Conservation (phyloP, 2,329 filamentous ascomycete species). For the Bipolaris bicolor region DNA sequence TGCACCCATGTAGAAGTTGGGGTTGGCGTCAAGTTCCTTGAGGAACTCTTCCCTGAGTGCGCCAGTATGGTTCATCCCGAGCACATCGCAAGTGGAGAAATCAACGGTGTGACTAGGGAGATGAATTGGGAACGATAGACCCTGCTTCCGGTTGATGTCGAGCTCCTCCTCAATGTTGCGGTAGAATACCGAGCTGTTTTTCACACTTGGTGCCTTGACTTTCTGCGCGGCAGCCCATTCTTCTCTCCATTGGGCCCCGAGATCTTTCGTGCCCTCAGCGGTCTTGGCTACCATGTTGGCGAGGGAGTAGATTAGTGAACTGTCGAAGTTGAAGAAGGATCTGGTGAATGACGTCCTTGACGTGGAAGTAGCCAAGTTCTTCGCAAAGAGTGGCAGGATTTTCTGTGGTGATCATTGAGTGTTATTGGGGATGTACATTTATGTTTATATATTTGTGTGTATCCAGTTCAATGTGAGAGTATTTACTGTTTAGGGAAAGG, state of each 20-base stretch:
- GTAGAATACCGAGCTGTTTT: slow-evolving; percentile 10
- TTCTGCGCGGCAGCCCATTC: slow-evolving; percentile 4
- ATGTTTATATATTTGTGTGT: neutral
- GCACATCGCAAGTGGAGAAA: slow-evolving; percentile 67
- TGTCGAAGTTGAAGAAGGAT: neutral
- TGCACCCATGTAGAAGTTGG: slow-evolving; percentile 54
- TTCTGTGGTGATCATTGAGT: neutral
- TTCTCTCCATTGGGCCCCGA: neutral
- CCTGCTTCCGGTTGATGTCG: slow-evolving; percentile 3
- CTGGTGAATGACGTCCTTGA: neutral
- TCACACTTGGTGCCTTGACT: neutral
- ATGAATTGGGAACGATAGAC: neutral
- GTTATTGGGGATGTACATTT: neutral
- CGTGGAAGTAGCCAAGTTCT: neutral
- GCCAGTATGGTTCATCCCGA: slow-evolving; percentile 58
- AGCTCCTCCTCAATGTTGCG: slow-evolving; percentile 31
- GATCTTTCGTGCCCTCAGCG: neutral
- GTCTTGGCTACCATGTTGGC: neutral
- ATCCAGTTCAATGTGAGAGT: neutral
- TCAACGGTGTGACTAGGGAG: slow-evolving; percentile 43
- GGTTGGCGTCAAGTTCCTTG: slow-evolving; percentile 47
- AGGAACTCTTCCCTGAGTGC: slow-evolving; percentile 55
- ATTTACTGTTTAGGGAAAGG: neutral
- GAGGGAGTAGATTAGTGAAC: neutral
- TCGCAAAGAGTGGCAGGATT: neutral